These are phyloP conservation scores for Capsella rubella DNA, from an alignment of 441 rosid species.

Conservation along the genomic window DNA sequence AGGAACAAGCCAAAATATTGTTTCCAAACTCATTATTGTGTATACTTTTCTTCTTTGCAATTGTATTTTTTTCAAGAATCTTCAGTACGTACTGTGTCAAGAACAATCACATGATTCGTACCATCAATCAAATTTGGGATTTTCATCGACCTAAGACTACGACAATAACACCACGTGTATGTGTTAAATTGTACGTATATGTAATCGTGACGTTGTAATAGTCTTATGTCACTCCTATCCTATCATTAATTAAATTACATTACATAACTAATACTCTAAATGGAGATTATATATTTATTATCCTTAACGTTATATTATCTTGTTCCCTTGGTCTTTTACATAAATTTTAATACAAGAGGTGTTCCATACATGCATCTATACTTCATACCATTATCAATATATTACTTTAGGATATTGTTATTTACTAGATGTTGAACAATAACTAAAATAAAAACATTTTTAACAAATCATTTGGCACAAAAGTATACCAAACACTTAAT, in stretches of 20 bases:
- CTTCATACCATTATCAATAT: slow-evolving; percentile 7
- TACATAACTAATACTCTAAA: slow-evolving; percentile 6
- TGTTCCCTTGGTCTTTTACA: slow-evolving; percentile 18
- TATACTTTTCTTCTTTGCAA: neutral
- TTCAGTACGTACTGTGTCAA: no score
- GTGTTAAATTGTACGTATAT: neutral
- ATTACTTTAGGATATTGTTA: slow-evolving; percentile 32
- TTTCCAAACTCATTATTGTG: slow-evolving; percentile 26
- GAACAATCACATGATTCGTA: no score
- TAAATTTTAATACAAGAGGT: slow-evolving; percentile 21
- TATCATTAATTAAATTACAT: slow-evolving; percentile 16
- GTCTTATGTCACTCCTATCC: neutral
- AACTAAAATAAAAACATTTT: neutral
- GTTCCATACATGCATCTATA: slow-evolving; percentile 41
- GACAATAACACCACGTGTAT: neutral
- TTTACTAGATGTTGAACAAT: slow-evolving; percentile 31
- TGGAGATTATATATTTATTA: slow-evolving; percentile 11
- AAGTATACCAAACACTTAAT: slow-evolving; percentile 30
- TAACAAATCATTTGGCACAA: slow-evolving; percentile 25
- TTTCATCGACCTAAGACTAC: neutral
- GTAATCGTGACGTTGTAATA: slow-evolving; percentile 29
- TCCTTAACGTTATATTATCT: slow-evolving; percentile 28
- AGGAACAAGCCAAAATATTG: slow-evolving; percentile 22
- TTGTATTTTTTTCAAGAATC: neutral
- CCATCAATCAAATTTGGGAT: neutral